Evolutionary conservation across 1,139 yeast species (phyloP).

Genomic region (Geotrichum fermentans): DNA sequence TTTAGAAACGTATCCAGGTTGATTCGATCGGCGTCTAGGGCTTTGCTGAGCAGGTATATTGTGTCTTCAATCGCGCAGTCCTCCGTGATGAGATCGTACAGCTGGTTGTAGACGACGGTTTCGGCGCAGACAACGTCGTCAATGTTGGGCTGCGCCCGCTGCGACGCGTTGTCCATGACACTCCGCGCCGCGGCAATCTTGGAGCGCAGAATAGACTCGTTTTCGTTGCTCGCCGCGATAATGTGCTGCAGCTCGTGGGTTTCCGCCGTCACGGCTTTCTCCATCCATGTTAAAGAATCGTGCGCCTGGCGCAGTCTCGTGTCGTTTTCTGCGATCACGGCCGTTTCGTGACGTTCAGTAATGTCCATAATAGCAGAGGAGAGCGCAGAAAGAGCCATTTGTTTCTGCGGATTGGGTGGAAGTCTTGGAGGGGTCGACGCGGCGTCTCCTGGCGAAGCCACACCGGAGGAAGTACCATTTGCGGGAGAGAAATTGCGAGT

Average conservation of each 20-base stretch:
- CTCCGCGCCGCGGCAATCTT: constrained; percentile 32
- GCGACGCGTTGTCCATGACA: constrained; percentile 34
- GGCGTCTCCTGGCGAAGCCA: constrained; percentile 7
- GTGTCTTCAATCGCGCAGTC: constrained; percentile 70
- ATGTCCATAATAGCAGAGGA: constrained; percentile 12
- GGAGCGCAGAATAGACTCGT: constrained; percentile 34
- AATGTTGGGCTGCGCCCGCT: constrained; percentile 36
- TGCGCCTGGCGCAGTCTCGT: constrained; percentile 54
- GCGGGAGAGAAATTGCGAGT: constrained; percentile 32
- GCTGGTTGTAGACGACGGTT: constrained; percentile 47
- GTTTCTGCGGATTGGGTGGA: constrained; percentile 28
- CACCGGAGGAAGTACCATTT: constrained; percentile 26
- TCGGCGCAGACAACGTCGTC: constrained; percentile 46
- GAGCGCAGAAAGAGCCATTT: constrained; percentile 29
- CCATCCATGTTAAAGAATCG: constrained; percentile 32
- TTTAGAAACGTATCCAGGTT: constrained; percentile 46
- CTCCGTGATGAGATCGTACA: constrained; percentile 63
- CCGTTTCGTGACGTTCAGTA: constrained; percentile 35
- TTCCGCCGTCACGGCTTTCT: constrained; percentile 48
- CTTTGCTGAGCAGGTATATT: constrained; percentile 53
- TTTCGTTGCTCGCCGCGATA: constrained; percentile 35
- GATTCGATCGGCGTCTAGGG: constrained; percentile 47
- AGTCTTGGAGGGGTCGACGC: constrained; percentile 24
- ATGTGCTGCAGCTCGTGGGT: constrained; percentile 74
- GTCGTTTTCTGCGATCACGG: constrained; percentile 44